phyloP scores from a whole-genome alignment of 345 rosid species.

The Viola odorata region DNA sequence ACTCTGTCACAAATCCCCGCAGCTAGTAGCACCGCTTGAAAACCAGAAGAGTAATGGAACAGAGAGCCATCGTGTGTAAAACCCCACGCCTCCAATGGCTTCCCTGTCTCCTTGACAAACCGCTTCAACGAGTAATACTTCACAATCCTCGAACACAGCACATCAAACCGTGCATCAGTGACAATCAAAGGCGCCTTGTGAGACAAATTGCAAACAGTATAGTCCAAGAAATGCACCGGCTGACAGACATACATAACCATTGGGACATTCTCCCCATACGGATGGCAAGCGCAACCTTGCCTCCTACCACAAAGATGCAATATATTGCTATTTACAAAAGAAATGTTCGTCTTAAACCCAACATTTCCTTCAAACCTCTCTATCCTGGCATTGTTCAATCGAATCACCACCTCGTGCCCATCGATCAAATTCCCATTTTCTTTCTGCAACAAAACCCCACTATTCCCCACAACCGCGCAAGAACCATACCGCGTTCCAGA shows the following conservation, averaged over 20 bases:
- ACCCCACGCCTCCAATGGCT: slow-evolving; percentile 58
- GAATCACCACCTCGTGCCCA: slow-evolving; percentile 71
- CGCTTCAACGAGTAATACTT: slow-evolving; percentile 75
- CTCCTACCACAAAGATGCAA: slow-evolving; percentile 66
- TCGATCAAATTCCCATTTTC: slow-evolving; percentile 63
- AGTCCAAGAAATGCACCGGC: slow-evolving; percentile 78
- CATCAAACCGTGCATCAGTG: slow-evolving; percentile 81
- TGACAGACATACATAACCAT: slow-evolving; percentile 82
- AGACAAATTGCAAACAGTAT: slow-evolving; percentile 53
- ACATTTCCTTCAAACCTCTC: slow-evolving; percentile 46
- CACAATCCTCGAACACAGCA: slow-evolving; percentile 63
- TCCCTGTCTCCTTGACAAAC: slow-evolving; percentile 44
- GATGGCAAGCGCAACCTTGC: slow-evolving; percentile 70
- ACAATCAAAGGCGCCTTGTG: slow-evolving; percentile 52
- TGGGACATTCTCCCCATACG: slow-evolving; percentile 62
- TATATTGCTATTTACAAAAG: slow-evolving; percentile 84
- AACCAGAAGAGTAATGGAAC: slow-evolving; percentile 93
- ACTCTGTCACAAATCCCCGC: slow-evolving; percentile 74
- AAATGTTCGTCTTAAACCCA: slow-evolving; percentile 66
- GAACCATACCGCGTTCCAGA: slow-evolving; percentile 45
- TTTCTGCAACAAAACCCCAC: slow-evolving; percentile 63
- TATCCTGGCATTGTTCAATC: slow-evolving; percentile 79
- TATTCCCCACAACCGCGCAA: slow-evolving; percentile 92
- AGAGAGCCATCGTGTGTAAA: slow-evolving; percentile 58
- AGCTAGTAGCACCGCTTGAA: slow-evolving; percentile 85